Evolutionary conservation across 2,329 filamentous ascomycete genomes (phyloP), one percentile per base, ranked within the genome.

Genomic region (Cercospora sp.): DNA sequence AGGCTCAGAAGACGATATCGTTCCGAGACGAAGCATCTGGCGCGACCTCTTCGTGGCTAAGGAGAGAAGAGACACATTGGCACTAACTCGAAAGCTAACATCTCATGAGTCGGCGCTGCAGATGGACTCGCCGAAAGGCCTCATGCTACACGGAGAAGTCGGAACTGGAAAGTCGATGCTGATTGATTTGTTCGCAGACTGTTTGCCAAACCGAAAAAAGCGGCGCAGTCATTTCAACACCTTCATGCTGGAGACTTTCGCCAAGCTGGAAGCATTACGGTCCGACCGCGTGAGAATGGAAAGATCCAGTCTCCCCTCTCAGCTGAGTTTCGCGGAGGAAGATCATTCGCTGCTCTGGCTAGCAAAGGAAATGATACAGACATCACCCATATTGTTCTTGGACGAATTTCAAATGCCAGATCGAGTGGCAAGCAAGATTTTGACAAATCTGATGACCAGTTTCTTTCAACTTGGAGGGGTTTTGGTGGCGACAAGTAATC

Each of bases 361-460:
- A 75, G 91, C 91, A 33, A 88, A 89, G 73, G 91, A 94, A 67
- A 87, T 94, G 76, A 87, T 93, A 12, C 86, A 91, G 65, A 89
- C 87, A 12, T 90, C 88, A 10, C 91, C 91, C 0, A 91, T 94
- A 36, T 79, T 94, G 13, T 95, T 95, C 73, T 80, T 94, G 2
- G 91, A 94, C 73, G 91, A 95, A 76, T 94, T 95, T 70, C 92
- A 95, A 76, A 84, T 95, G 42, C 92, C 92, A 0, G 92, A 94
- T 78, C 85, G 90, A 71, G 90, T 89, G 1, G 87, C 91, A 2
- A 91, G 88, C 73, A 94, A 94, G 78, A 92, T 94, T 58, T 81
- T 95, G 69, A 92, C 90, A 68, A 91, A 91, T 73, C 83, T 95
- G 1, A 89, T 95, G 77, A 91, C 91, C 6, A 85, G 86, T 1